Conservation (phyloP, 805 yeast genomes). For the Candida caryicola region DNA sequence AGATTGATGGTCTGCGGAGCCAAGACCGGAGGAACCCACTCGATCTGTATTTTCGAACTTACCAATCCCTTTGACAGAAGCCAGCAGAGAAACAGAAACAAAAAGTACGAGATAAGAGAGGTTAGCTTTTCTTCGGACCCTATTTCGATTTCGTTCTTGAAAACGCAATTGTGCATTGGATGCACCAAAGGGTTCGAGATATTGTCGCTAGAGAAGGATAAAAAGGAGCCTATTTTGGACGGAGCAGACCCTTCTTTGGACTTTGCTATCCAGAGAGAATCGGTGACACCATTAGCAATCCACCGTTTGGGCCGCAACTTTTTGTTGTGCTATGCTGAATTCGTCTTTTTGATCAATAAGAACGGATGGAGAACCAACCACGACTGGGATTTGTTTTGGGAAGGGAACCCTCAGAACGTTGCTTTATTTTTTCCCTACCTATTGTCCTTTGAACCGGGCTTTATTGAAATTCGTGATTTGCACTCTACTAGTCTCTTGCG, state of each 20-base stretch:
- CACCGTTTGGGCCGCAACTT: constrained; percentile 84
- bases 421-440: constrained; percentile 93
- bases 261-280: constrained; percentile 79
- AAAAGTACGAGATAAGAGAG: constrained; percentile 64
- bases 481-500: constrained; percentile 82
- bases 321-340: constrained; percentile 83
- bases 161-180: constrained; percentile 87
- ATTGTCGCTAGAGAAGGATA: constrained; percentile 78
- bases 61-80: constrained; percentile 67
- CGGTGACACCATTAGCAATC: constrained; percentile 82
- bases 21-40: constrained; percentile 71
- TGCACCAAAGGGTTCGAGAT: constrained; percentile 96
- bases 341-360: constrained; percentile 89
- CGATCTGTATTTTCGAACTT: constrained; percentile 86
- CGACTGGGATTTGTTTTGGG: constrained; percentile 95
- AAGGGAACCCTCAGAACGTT: constrained; percentile 88
- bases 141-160: constrained; percentile 84
- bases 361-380: constrained; percentile 97
- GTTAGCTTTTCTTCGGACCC: constrained; percentile 85
- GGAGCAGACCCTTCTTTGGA: constrained; percentile 98
- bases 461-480: constrained; percentile 89
- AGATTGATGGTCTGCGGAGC: constrained; percentile 87
- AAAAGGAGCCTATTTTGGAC: constrained; percentile 85
- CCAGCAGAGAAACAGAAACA: constrained; percentile 52
- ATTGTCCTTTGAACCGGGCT: constrained; percentile 83